phyloP scores from a whole-genome alignment of 2,329 filamentous ascomycete genomes.

The Fusarium goolgardi region DNA sequence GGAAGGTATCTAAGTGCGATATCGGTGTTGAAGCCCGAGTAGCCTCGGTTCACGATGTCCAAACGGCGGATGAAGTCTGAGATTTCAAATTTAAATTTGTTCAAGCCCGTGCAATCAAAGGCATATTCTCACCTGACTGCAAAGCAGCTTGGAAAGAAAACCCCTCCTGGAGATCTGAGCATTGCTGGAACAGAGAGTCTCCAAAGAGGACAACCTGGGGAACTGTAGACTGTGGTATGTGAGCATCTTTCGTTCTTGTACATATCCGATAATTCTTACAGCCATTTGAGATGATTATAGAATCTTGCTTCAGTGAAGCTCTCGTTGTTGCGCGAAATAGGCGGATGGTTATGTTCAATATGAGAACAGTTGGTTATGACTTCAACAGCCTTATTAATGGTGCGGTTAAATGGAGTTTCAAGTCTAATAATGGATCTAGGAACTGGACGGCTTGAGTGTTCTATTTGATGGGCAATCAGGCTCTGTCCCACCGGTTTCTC shows the following conservation, averaged over 20 bases:
- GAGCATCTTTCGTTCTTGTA: not conserved
- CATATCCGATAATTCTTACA: conserved; percentile 30
- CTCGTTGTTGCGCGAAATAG: conserved; percentile 14
- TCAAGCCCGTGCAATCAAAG: not conserved
- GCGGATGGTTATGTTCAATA: not conserved
- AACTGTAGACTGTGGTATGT: conserved; percentile 61
- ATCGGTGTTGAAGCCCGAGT: conserved; percentile 85
- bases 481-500: conserved; percentile 35
- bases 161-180: conserved; percentile 69
- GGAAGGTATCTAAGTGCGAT: conserved; percentile 78
- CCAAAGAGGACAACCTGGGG: conserved; percentile 87
- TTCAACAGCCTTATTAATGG: conserved; percentile 11
- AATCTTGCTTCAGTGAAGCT: not conserved
- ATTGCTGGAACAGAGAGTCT: conserved; percentile 85
- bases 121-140: conserved; percentile 68
- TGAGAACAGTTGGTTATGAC: not conserved
- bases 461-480: conserved; percentile 3
- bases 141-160: conserved; percentile 81
- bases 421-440: conserved; percentile 6
- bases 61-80: conserved; percentile 79
- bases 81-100: conserved; percentile 12
- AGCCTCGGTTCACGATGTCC: conserved; percentile 89
- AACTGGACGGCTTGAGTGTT: conserved; percentile 18
- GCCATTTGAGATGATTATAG: conserved; percentile 29
- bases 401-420: conserved; percentile 25